Evolutionary conservation across 768 basidiomycete genomes (phyloP).

Genomic region (Pisolithus microcarpus): DNA sequence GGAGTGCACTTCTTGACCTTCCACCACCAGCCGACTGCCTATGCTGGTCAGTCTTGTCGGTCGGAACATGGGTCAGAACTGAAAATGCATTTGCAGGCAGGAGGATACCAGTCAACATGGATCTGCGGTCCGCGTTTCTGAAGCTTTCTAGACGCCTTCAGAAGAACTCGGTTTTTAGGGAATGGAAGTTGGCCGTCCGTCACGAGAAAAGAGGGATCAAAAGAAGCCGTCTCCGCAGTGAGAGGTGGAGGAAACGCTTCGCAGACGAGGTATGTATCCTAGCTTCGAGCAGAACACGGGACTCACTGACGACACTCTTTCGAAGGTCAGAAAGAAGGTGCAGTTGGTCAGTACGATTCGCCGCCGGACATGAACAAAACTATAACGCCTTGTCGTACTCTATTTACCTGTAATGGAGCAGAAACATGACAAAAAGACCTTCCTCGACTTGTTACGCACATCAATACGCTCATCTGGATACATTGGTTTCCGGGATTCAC

Average conservation of each 20-base stretch:
- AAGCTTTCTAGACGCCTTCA: slow-evolving; percentile 44
- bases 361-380: slow-evolving; percentile 46
- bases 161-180: slow-evolving; percentile 48
- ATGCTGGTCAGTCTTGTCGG: slow-evolving; percentile 41
- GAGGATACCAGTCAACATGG: slow-evolving; percentile 42
- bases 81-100: slow-evolving; percentile 43
- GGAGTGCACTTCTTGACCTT: slow-evolving; percentile 15
- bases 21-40: slow-evolving; percentile 42
- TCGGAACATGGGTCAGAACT: background rate
- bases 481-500: background rate
- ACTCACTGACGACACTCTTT: slow-evolving; percentile 9
- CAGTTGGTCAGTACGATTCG: slow-evolving; percentile 74
- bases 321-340: slow-evolving; percentile 79
- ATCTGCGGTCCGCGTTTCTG: slow-evolving; percentile 41
- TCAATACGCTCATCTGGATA: background rate
- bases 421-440: background rate
- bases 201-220: slow-evolving; percentile 83
- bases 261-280: slow-evolving; percentile 58
- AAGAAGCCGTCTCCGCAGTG: slow-evolving; percentile 63
- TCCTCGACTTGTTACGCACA: background rate
- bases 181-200: slow-evolving; percentile 44
- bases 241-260: slow-evolving; percentile 75
- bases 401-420: background rate
- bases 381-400: slow-evolving; percentile 1
- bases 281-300: slow-evolving; percentile 4